Base-by-base conservation (phyloP, 495 filamentous ascomycete genomes). In the Aspergillus homomorphus region DNA sequence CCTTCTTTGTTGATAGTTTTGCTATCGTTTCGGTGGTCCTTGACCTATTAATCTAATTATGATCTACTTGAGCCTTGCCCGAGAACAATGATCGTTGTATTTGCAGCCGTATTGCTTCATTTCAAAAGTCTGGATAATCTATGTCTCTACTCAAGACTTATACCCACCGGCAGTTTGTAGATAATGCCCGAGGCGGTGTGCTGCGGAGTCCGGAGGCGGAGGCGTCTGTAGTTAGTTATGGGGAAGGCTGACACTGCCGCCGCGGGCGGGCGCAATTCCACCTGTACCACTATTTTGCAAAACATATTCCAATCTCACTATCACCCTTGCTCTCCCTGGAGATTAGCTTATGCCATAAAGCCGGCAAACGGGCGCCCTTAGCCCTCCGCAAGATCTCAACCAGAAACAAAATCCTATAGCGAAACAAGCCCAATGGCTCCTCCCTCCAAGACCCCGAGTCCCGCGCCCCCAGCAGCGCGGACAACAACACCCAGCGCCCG, bases 401-500 rank as follows among this genome's bases (percentile, higher is more conserved):
- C 41, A 16, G 10, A 38, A 38, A 38, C 8, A 14, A 12, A 12
- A 38, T 2, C 33, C 20, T 51, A 30, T 44, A 56, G 42, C 21
- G 14, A 54, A 38, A 30, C 33, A 38, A 24, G 30, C 57, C 20
- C 44, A 61, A 70, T 67, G 59, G 56, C 62, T 14, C 53, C 57
- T 16, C 33, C 33, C 33, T 61, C 60, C 19, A 58, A 63, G 28
- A 54, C 60, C n/a, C 59, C 57, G 18, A 62, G 59, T 58, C 56
- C 67, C 30, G 59, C 59, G 57, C 45, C 51, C 19, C 46, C 20
- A 49, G 38, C 59, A 42, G 51, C 60, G 10, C 16, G 54, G 61
- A 61, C 48, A 15, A 65, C 63, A 46, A 42, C 63, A 24, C 42
- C 59, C 57, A 71, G 50, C 73, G 43, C 84, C 85, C 69, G 77